Evolutionary conservation across 176 grass and related monocot species (phyloP), one percentile per base, ranked within the genome.

Genomic region (Rhynchospora breviuscula): DNA sequence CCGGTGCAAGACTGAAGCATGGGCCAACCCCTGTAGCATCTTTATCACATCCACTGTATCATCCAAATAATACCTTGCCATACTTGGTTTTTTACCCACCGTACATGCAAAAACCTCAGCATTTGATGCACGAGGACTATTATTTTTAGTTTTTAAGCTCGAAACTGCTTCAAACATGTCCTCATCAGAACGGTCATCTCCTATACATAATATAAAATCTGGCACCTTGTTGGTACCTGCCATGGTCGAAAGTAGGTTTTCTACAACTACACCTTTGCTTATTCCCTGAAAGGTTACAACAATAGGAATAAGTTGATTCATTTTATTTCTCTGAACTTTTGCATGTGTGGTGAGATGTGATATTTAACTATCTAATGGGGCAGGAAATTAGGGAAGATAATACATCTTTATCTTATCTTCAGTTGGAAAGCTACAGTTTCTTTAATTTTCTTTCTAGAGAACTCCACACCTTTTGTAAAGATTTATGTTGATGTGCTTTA

Each of bases 131-230:
- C 92, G 56, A 79, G 84, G 83, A 63, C 88, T 77, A 77, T 88
- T 78, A 51, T 81, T 83, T 31, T 86, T 87, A 79, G 81, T 85
- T 78, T 78, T 31, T 14, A 88, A 90, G 52, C 88, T 91, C 45
- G 90, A 87, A 84, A 98, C 90, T 90, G 87, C 94, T 91, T 98
- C 96, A 21, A 99, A 99, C 96, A 99, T 99, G 80, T 99, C 96
- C 78, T 99, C 96, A 45, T 99, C 96, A 0, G 93, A 99, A 10
- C 93, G 88, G 83, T 99, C 96, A 13, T 99, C 96, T 15, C 96
- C 96, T 14, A 95, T 83, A 88, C 93, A 99, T 54, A 99, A 89
- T 79, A 95, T 82, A 10, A 99, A 99, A 71, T 99, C 96, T 0
- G 96, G 93, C 1, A 83, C 1, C 79, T 90, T 93, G 14, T 84